Conservation (phyloP, 2,329 filamentous ascomycete species). For the Fusarium sp. region DNA sequence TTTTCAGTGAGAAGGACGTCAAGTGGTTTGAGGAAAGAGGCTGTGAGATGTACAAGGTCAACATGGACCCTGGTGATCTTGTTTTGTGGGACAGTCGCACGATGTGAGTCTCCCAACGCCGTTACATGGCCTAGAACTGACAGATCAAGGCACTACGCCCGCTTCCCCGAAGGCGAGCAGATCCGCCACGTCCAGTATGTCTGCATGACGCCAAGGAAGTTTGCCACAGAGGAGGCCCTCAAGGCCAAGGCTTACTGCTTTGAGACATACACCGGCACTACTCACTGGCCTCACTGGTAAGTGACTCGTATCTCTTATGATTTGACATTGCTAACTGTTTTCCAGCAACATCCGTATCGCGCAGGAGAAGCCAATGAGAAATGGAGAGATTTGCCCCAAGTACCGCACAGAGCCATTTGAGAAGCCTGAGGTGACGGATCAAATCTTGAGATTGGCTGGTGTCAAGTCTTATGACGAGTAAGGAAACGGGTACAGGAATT, state of each 20-base stretch:
- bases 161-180: constrained; percentile 53
- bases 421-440: constrained; percentile 34
- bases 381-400: constrained; percentile 36
- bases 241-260: background rate
- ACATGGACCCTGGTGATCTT: constrained; percentile 57
- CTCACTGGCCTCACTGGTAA: constrained; percentile 21
- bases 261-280: background rate
- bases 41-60: constrained; percentile 51
- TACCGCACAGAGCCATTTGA: constrained; percentile 40
- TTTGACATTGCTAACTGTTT: background rate
- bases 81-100: constrained; percentile 50
- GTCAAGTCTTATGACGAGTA: constrained; percentile 34
- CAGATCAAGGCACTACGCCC: constrained; percentile 52
- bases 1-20: constrained; percentile 49
- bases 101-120: no score
- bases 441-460: constrained; percentile 30
- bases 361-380: constrained; percentile 38
- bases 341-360: constrained; percentile 30
- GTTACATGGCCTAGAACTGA: no score
- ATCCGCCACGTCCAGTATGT: constrained; percentile 43
- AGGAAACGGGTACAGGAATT: background rate
- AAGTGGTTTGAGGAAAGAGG: constrained; percentile 51
- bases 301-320: accelerated
- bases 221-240: constrained; percentile 19
- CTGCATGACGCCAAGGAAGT: constrained; percentile 21